Evolutionary conservation across 768 basidiomycete genomes (phyloP).

Genomic region (Panaeolus papilionaceus): DNA sequence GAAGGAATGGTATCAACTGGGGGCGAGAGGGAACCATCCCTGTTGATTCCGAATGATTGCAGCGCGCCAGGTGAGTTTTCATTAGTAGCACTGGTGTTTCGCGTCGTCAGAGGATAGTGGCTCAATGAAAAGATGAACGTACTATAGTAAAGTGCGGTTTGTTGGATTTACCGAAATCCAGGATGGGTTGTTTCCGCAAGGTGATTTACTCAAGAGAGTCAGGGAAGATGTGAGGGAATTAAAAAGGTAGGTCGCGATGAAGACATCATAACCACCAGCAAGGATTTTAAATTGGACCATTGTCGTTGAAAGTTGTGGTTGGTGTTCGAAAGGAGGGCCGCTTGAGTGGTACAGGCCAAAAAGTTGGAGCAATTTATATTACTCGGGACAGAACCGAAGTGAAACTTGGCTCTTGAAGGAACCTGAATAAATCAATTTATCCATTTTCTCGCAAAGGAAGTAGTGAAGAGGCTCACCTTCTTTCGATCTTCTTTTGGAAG

Average conservation of each 20-base stretch:
- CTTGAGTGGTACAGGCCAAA: neutral
- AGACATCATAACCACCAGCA: constrained; percentile 68
- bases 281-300: constrained; percentile 77
- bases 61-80: constrained; percentile 54
- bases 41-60: constrained; percentile 61
- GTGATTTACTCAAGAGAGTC: constrained; percentile 51
- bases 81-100: constrained; percentile 58
- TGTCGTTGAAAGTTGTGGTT: neutral
- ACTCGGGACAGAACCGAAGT: neutral
- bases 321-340: neutral
- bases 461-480: neutral
- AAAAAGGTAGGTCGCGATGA: constrained; percentile 70
- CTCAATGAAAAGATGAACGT: constrained; percentile 24
- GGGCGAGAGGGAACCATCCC: constrained; percentile 49
- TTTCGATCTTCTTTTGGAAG: neutral
- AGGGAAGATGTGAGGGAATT: constrained; percentile 54
- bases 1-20: constrained; percentile 53
- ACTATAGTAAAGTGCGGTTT: constrained; percentile 69
- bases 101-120: neutral
- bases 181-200: constrained; percentile 58
- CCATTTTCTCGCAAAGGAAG: neutral
- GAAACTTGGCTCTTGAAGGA: neutral
- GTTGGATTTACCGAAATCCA: constrained; percentile 67
- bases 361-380: neutral
- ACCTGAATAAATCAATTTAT: constrained; percentile 3